Conservation (phyloP, 1,284 basidiomycete species). For the Tilletia indica region DNA sequence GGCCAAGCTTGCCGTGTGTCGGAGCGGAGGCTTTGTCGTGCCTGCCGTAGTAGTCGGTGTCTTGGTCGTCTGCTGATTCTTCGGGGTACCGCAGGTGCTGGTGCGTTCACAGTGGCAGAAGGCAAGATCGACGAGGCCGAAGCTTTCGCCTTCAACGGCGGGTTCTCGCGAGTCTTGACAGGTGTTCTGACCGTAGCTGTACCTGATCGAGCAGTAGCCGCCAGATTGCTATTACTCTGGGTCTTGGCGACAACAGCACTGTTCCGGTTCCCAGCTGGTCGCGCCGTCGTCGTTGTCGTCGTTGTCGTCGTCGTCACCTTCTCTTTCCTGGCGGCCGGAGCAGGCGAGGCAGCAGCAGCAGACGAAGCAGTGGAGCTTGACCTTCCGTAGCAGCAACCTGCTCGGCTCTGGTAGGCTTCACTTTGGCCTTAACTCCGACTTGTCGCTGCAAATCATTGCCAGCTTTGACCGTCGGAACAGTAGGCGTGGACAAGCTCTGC, state of each 20-base stretch:
- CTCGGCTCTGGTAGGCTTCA: not conserved
- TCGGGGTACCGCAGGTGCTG: not conserved
- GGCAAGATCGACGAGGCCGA: not conserved
- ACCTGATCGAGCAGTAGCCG: too few relatives aligned
- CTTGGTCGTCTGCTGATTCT: too few relatives aligned
- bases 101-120: not conserved
- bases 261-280: too few relatives aligned
- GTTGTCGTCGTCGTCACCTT: too few relatives aligned
- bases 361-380: too few relatives aligned
- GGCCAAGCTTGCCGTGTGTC: constrained; percentile 9
- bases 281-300: too few relatives aligned
- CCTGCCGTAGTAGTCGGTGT: too few relatives aligned
- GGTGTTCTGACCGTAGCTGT: not conserved
- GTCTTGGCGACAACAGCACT: too few relatives aligned
- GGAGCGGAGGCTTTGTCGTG: not conserved
- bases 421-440: not conserved
- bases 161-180: not conserved
- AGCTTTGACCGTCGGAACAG: not conserved
- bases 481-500: not conserved
- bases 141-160: not conserved
- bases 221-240: too few relatives aligned
- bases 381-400: too few relatives aligned
- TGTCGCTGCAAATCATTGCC: not conserved
- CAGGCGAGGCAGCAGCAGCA: too few relatives aligned
- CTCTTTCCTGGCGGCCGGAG: too few relatives aligned